Percentiles rank a stretch among this genome's conserved stretches.
phyloP scores from a whole-genome alignment of 768 basidiomycete species.

The Pilatotrama ljubarskyi region DNA sequence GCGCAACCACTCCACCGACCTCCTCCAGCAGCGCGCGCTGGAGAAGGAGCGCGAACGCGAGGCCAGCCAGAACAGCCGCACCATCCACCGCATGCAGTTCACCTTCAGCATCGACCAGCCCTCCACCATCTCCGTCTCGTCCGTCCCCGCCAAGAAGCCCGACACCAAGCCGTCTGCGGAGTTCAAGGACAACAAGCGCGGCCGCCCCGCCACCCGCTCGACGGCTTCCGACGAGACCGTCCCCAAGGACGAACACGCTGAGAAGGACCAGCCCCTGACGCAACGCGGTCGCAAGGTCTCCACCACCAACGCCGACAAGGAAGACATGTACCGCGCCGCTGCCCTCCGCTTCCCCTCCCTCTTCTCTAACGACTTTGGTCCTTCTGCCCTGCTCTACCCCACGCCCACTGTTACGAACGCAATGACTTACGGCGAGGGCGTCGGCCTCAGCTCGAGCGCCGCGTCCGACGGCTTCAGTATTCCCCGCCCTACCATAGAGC shows the following conservation, averaged over 20 bases:
- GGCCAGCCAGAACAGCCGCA: slow-evolving; percentile 57
- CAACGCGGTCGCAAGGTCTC: slow-evolving; percentile 35
- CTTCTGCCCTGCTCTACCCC: slow-evolving; percentile 69
- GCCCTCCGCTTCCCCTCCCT: slow-evolving; percentile 71
- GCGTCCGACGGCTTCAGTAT: slow-evolving; percentile 59
- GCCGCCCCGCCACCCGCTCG: slow-evolving; percentile 41
- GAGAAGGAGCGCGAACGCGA: slow-evolving; percentile 83
- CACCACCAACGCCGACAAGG: slow-evolving; percentile 21
- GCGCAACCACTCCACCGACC: slow-evolving; percentile 75
- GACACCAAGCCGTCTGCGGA: slow-evolving; percentile 66
- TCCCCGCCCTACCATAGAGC: slow-evolving; percentile 77
- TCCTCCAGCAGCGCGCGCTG: slow-evolving; percentile 76
- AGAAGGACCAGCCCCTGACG: slow-evolving; percentile 41
- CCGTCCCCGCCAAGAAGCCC: slow-evolving; percentile 58
- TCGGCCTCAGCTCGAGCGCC: slow-evolving; percentile 43
- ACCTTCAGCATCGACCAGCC: slow-evolving; percentile 84
- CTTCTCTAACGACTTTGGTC: slow-evolving; percentile 76
- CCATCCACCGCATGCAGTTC: slow-evolving; percentile 87
- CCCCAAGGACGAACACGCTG: slow-evolving; percentile 18
- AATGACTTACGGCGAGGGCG: slow-evolving; percentile 79
- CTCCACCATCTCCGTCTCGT: slow-evolving; percentile 36
- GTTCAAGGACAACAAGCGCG: slow-evolving; percentile 54
- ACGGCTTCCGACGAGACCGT: slow-evolving; percentile 33
- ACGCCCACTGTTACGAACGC: slow-evolving; percentile 65
- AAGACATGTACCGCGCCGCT: slow-evolving; percentile 31